phyloP scores from a whole-genome alignment of 2,329 filamentous ascomycete species.

The Myriangium duriaei region DNA sequence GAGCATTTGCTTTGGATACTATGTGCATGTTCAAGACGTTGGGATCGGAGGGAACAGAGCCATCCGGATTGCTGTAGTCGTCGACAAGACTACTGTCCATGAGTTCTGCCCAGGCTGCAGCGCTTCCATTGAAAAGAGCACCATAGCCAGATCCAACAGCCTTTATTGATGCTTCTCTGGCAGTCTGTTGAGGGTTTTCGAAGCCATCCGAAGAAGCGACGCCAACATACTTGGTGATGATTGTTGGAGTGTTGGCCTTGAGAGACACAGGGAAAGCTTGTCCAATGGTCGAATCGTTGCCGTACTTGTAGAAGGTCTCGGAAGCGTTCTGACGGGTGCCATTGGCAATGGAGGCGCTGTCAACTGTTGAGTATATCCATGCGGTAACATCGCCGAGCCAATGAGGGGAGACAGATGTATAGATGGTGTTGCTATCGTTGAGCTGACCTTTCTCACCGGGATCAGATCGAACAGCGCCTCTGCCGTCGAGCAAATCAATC shows the following conservation, averaged over 20 bases:
- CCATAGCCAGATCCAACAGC: slow-evolving; percentile 43
- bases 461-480: slow-evolving; percentile 52
- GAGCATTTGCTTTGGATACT: slow-evolving; percentile 42
- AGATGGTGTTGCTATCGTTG: slow-evolving; percentile 42
- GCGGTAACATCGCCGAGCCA: slow-evolving; percentile 52
- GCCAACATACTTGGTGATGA: slow-evolving; percentile 55
- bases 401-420: slow-evolving; percentile 50
- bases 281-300: slow-evolving; percentile 52
- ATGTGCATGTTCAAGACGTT: slow-evolving; percentile 47
- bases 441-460: slow-evolving; percentile 46
- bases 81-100: slow-evolving; percentile 52
- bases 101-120: slow-evolving; percentile 48
- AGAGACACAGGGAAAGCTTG: slow-evolving; percentile 46
- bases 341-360: slow-evolving; percentile 31
- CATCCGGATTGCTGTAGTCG: slow-evolving; percentile 44
- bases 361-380: slow-evolving; percentile 42
- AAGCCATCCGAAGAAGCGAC: slow-evolving; percentile 59
- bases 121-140: slow-evolving; percentile 43
- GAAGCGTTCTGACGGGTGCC: slow-evolving; percentile 31
- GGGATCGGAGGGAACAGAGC: slow-evolving; percentile 43
- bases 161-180: slow-evolving; percentile 40
- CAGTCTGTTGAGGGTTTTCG: slow-evolving; percentile 40
- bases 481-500: slow-evolving; percentile 56
- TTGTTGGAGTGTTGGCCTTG: slow-evolving; percentile 39
- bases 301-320: slow-evolving; percentile 36